These are phyloP conservation scores for Guyanaporus albipodus DNA, from an alignment of 768 basidiomycete species.

Conservation along the genomic window DNA sequence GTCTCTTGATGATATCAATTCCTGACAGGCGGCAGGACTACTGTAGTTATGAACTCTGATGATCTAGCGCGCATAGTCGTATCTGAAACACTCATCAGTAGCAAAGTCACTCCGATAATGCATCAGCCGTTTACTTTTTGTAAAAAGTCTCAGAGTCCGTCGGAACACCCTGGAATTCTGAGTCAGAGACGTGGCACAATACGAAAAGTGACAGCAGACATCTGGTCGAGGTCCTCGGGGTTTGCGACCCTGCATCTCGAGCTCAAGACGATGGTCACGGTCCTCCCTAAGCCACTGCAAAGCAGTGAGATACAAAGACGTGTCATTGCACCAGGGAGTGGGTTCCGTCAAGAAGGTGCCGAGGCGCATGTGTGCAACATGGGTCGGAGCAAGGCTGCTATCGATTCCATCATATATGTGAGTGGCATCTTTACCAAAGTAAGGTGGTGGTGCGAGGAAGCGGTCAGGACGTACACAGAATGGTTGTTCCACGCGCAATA, in stretches of 20 bases:
- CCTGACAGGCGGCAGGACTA: not conserved
- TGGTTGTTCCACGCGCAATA: conserved; percentile 73
- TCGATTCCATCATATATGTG: conserved; percentile 95
- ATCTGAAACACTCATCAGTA: conserved; percentile 32
- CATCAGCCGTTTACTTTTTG: conserved; percentile 53
- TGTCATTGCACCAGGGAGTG: conserved; percentile 55
- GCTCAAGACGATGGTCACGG: conserved; percentile 54
- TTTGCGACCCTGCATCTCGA: conserved; percentile 58
- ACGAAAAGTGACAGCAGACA: conserved; percentile 35
- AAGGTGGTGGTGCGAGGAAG: conserved; percentile 3
- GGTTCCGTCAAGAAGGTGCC: conserved; percentile 69
- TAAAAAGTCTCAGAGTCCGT: conserved; percentile 84
- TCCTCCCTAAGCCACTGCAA: conserved; percentile 88
- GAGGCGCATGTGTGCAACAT: conserved; percentile 86
- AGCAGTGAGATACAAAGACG: conserved; percentile 64
- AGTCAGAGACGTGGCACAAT: conserved; percentile 2
- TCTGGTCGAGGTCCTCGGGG: conserved; percentile 56
- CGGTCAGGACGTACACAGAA: conserved; percentile 59
- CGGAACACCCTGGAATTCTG: conserved; percentile 46
- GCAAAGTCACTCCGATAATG: not conserved
- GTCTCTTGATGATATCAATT: not conserved
- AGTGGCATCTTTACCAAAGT: conserved; percentile 66
- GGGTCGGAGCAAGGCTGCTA: conserved; percentile 74
- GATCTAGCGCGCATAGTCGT: conserved; percentile 45
- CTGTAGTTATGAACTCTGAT: conserved; percentile 10